Percentiles rank a stretch among this genome's conserved stretches.
These are phyloP conservation scores for Zymoseptoria pseudotritici DNA, from an alignment of 2,329 filamentous ascomycete genomes.

Conservation along the genomic window DNA sequence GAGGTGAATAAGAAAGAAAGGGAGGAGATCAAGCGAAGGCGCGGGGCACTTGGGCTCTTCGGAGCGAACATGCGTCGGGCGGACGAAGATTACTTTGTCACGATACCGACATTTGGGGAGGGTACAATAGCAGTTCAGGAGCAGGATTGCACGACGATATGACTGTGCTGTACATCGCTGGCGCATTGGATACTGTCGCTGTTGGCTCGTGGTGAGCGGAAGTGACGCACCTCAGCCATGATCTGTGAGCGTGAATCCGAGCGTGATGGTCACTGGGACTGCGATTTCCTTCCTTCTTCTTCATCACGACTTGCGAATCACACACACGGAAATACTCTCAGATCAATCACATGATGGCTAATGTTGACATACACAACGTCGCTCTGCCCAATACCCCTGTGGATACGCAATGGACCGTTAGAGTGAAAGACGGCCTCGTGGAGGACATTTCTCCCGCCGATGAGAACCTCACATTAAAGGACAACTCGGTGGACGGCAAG, in stretches of 20 bases:
- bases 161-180: neutral
- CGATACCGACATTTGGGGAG: neutral
- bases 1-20: neutral
- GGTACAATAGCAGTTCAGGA: neutral
- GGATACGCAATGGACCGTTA: conserved; percentile 11
- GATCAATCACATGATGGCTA: neutral
- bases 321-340: neutral
- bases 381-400: conserved; percentile 5
- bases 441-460: neutral
- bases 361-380: conserved; percentile 4
- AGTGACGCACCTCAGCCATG: neutral
- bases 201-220: neutral
- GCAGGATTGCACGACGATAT: neutral
- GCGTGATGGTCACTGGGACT: neutral
- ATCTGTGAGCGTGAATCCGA: neutral
- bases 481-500: conserved; percentile 32
- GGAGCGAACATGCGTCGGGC: neutral
- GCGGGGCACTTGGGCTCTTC: neutral
- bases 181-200: neutral
- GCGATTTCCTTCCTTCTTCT: neutral
- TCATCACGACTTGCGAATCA: neutral
- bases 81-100: neutral
- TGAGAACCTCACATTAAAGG: neutral
- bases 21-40: neutral
- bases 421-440: conserved; percentile 3